Percentiles rank a stretch among this genome's conserved stretches.
phyloP scores from a whole-genome alignment of 192 early-diverging fungal species.

The Coemansia reversa region DNA sequence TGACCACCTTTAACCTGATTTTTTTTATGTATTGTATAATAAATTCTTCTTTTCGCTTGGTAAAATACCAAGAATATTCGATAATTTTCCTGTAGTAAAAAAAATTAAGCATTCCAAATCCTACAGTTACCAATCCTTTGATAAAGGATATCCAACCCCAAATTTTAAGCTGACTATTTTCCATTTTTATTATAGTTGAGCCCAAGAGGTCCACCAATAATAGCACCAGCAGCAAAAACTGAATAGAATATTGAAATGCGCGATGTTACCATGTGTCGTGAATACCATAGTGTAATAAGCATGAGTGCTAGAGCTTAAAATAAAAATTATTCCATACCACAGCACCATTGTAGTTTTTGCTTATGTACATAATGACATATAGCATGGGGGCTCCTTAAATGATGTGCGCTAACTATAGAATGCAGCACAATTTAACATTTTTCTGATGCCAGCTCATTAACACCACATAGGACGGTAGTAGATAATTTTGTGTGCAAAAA shows the following conservation, averaged over 20 bases:
- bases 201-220: slow-evolving; percentile 40
- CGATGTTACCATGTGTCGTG: slow-evolving; percentile 38
- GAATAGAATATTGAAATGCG: slow-evolving; percentile 41
- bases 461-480: too few species aligned
- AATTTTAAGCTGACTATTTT: slow-evolving; percentile 12
- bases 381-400: background rate
- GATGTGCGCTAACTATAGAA: too few species aligned
- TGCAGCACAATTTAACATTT: too few species aligned
- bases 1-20: slow-evolving; percentile 32
- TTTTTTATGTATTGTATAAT: slow-evolving; percentile 23
- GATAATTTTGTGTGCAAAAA: too few species aligned
- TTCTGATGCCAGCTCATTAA: too few species aligned
- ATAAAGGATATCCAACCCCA: slow-evolving; percentile 49
- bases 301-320: slow-evolving; percentile 17
- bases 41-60: slow-evolving; percentile 14
- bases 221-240: slow-evolving; percentile 35
- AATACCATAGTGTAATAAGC: slow-evolving; percentile 42
- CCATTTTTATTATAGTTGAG: slow-evolving; percentile 30
- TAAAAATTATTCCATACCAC: background rate
- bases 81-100: slow-evolving; percentile 31
- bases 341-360: background rate
- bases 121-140: slow-evolving; percentile 31
- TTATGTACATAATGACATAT: background rate
- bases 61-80: slow-evolving; percentile 34
- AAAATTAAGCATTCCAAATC: slow-evolving; percentile 23